phyloP scores from a whole-genome alignment of 2,329 filamentous ascomycete species.

The Diaporthe velutina region DNA sequence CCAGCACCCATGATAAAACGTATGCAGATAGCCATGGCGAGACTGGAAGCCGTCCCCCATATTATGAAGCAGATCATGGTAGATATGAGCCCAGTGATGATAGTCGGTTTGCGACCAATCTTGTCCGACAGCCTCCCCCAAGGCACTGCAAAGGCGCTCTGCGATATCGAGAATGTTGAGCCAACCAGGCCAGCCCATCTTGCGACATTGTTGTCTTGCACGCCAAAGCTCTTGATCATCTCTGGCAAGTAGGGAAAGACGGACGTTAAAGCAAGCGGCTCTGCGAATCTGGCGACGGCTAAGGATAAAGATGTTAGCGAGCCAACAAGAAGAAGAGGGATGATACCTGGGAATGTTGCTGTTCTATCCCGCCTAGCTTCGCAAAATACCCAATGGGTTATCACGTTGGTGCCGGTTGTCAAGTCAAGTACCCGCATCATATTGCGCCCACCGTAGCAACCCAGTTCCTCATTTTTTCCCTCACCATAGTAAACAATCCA shows the following conservation, averaged over 20 bases:
- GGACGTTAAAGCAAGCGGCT: constrained; percentile 79
- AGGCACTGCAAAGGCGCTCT: constrained; percentile 78
- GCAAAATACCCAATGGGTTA: background rate
- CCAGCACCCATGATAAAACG: constrained; percentile 84
- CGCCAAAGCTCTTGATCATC: constrained; percentile 85
- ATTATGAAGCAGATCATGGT: constrained; percentile 86
- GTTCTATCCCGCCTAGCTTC: background rate
- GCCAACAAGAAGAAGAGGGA: constrained; percentile 40
- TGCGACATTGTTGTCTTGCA: constrained; percentile 78
- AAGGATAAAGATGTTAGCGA: constrained; percentile 49
- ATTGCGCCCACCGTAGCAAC: background rate
- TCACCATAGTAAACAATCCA: background rate
- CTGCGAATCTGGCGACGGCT: constrained; percentile 85
- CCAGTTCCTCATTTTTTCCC: background rate
- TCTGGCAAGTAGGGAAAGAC: constrained; percentile 80
- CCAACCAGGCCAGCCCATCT: constrained; percentile 85
- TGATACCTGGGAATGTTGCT: constrained; percentile 33
- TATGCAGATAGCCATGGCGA: constrained; percentile 83
- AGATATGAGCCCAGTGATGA: constrained; percentile 78
- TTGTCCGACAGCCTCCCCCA: constrained; percentile 84
- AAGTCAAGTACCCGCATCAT: background rate
- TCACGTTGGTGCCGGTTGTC: background rate
- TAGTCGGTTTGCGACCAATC: constrained; percentile 85
- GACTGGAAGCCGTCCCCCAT: constrained; percentile 85
- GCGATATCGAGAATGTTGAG: constrained; percentile 78